phyloP scores from a whole-genome alignment of 441 rosid species.

The Omphalea diandra region DNA sequence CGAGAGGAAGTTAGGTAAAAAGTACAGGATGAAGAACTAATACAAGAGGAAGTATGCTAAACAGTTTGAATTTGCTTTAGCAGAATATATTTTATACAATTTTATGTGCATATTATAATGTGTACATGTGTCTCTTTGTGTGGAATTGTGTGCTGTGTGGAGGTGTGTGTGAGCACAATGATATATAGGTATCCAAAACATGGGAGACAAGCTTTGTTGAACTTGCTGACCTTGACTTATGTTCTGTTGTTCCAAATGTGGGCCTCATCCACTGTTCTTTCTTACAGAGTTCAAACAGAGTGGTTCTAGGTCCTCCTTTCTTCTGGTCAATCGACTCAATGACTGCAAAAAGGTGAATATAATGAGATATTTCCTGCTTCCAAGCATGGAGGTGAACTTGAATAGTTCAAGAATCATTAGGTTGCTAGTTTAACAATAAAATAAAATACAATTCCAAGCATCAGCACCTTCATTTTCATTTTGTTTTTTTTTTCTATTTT shows the following conservation, averaged over 20 bases:
- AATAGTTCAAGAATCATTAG: slow-evolving; percentile 1
- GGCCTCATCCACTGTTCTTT: slow-evolving; percentile 78
- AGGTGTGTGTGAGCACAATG: neutral
- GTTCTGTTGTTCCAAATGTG: slow-evolving; percentile 46
- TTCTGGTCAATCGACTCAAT: slow-evolving; percentile 49
- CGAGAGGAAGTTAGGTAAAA: slow-evolving; percentile 4
- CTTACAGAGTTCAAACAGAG: slow-evolving; percentile 67
- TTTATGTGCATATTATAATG: neutral
- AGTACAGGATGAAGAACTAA: neutral
- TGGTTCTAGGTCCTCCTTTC: slow-evolving; percentile 82
- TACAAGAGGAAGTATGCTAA: neutral
- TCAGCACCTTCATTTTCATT: neutral
- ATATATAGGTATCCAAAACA: neutral
- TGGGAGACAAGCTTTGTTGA: neutral
- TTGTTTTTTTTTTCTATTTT: neutral
- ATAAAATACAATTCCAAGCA: neutral
- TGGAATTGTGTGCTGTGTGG: no score
- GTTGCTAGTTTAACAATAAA: neutral
- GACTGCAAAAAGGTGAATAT: slow-evolving; percentile 24
- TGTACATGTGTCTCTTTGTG: no score
- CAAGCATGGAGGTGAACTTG: neutral
- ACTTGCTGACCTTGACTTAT: slow-evolving; percentile 47
- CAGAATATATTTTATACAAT: neutral
- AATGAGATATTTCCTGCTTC: slow-evolving; percentile 1
- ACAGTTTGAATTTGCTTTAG: neutral